Conservation (phyloP, 768 basidiomycete genomes). For the Russula brevipes region DNA sequence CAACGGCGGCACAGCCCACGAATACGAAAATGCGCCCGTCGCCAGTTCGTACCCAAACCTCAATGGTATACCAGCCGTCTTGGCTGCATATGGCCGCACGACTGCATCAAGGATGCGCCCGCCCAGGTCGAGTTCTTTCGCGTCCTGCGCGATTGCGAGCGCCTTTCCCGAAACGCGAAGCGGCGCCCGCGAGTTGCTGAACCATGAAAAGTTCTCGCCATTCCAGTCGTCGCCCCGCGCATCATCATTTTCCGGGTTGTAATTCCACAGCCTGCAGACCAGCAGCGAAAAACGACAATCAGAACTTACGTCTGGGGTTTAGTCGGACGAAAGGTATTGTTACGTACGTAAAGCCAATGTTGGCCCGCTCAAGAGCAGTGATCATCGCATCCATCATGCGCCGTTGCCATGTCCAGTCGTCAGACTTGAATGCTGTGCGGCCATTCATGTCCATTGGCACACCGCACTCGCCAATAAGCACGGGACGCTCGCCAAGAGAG, state of each 20-base stretch:
- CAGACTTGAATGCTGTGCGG: slow-evolving; percentile 52
- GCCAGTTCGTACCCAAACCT: slow-evolving; percentile 73
- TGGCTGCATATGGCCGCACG: slow-evolving; percentile 88
- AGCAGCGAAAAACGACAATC: background rate
- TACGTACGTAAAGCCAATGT: slow-evolving; percentile 83
- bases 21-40: slow-evolving; percentile 57
- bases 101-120: slow-evolving; percentile 69
- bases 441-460: slow-evolving; percentile 93
- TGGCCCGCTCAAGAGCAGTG: slow-evolving; percentile 67
- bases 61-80: slow-evolving; percentile 80
- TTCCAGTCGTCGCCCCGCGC: slow-evolving; percentile 84
- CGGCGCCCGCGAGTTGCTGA: slow-evolving; percentile 56
- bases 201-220: slow-evolving; percentile 97
- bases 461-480: slow-evolving; percentile 89
- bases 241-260: slow-evolving; percentile 86
- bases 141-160: slow-evolving; percentile 54
- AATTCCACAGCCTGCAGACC: slow-evolving; percentile 77
- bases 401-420: slow-evolving; percentile 76
- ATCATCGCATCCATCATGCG: slow-evolving; percentile 95
- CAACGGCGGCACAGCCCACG: slow-evolving; percentile 49
- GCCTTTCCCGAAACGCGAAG: slow-evolving; percentile 39
- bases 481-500: slow-evolving; percentile 73
- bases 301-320: background rate
- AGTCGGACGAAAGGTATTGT: background rate
- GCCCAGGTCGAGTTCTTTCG: slow-evolving; percentile 76